Evolutionary conservation across 495 filamentous ascomycete genomes (phyloP).

Genomic region (Xylaria telfairii): DNA sequence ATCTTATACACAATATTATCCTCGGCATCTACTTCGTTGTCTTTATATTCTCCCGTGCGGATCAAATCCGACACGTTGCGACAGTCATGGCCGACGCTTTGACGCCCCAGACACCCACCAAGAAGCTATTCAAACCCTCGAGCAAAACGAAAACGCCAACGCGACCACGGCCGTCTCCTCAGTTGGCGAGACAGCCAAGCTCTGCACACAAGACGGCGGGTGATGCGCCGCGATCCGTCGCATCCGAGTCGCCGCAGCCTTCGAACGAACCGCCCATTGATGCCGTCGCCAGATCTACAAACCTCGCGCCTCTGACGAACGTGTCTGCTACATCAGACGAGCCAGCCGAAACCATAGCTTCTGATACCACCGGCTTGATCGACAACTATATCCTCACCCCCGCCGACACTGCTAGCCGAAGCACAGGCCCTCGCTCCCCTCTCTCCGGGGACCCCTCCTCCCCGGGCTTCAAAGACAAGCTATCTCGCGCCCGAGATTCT

Average conservation of each 20-base stretch:
- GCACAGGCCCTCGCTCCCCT: constrained; percentile 24
- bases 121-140: constrained; percentile 41
- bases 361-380: constrained; percentile 19
- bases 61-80: constrained; percentile 28
- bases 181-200: not conserved
- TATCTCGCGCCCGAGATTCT: not conserved
- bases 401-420: constrained; percentile 34
- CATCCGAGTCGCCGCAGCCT: not conserved
- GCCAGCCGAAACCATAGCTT: not conserved
- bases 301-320: constrained; percentile 14
- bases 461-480: constrained; percentile 8
- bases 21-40: constrained; percentile 30
- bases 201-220: not conserved
- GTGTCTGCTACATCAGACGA: constrained; percentile 5
- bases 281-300: constrained; percentile 13
- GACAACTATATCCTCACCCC: constrained; percentile 33
- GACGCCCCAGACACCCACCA: constrained; percentile 35
- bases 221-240: not conserved
- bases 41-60: constrained; percentile 29
- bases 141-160: constrained; percentile 39
- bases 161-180: constrained; percentile 29
- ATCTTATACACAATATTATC: constrained; percentile 29
- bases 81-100: constrained; percentile 34
- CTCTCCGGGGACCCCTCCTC: constrained; percentile 12
- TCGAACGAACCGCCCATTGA: not conserved